phyloP scores from a whole-genome alignment of 352 stramenopile species.

The Pilasporangium apinafurcum region DNA sequence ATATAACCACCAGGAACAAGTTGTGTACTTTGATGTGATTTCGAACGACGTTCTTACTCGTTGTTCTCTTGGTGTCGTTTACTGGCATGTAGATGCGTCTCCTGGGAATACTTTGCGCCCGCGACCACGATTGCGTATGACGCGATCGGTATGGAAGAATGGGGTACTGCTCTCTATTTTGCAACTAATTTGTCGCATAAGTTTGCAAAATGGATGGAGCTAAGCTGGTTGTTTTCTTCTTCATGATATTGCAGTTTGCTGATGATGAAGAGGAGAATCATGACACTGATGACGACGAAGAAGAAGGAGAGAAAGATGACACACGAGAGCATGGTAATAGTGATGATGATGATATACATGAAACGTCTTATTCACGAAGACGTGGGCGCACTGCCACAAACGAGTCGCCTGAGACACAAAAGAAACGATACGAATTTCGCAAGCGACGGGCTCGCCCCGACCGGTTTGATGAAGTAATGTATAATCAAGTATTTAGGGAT shows the following conservation, averaged over 20 bases:
- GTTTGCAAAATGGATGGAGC: no score
- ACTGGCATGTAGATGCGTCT: slow-evolving; percentile 8
- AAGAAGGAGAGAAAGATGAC: slow-evolving; percentile 10
- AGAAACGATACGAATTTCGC: slow-evolving; percentile 49
- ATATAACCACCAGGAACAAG: no score
- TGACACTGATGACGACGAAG: slow-evolving; percentile 1
- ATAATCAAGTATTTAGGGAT: slow-evolving; percentile 68
- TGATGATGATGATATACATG: neutral
- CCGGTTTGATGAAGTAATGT: slow-evolving; percentile 55
- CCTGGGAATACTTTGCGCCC: slow-evolving; percentile 4
- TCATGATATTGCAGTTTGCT: no score
- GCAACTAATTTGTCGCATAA: neutral
- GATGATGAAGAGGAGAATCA: slow-evolving; percentile 15
- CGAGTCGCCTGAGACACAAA: no score
- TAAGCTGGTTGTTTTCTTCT: no score
- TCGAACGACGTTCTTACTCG: neutral
- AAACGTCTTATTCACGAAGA: neutral
- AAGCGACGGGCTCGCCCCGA: slow-evolving; percentile 44
- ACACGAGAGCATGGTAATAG: slow-evolving; percentile 3
- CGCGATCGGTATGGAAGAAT: slow-evolving; percentile 9
- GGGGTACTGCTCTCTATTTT: slow-evolving; percentile 3
- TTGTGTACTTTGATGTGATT: neutral
- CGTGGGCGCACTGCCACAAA: neutral
- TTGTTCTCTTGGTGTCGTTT: neutral
- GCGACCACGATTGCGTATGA: slow-evolving; percentile 8